Percentiles rank a stretch among this genome's conserved stretches.
These are phyloP conservation scores for Hemileccinum rubropunctum DNA, from an alignment of 768 basidiomycete genomes.

Conservation along the genomic window DNA sequence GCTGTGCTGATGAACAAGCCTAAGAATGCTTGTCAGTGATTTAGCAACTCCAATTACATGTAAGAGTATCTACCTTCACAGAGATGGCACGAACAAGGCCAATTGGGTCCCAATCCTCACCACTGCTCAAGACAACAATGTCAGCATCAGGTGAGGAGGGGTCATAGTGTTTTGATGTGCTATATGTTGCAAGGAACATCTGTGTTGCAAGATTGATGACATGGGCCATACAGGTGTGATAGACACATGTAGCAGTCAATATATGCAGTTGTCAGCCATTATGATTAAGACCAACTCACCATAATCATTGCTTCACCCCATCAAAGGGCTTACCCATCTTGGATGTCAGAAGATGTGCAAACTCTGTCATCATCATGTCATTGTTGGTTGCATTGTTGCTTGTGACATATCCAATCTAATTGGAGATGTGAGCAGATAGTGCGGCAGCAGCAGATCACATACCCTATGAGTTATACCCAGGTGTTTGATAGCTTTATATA, in stretches of 20 bases:
- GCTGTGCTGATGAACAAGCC: background rate
- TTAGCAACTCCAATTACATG: background rate
- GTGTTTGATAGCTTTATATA: too few species aligned
- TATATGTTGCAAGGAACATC: background rate
- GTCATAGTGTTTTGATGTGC: conserved; percentile 3
- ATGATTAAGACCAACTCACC: too few species aligned
- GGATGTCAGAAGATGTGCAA: too few species aligned
- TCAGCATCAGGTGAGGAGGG: too few species aligned
- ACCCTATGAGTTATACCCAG: too few species aligned
- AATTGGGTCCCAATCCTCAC: background rate
- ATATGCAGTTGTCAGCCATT: too few species aligned
- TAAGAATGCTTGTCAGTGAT: background rate
- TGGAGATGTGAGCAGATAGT: background rate
- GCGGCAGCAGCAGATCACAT: too few species aligned
- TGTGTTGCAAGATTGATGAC: conserved; percentile 1
- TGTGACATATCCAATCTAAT: conserved; percentile 35
- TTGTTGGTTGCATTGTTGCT: conserved; percentile 20
- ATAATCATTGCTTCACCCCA: background rate
- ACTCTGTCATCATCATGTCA: conserved; percentile 1
- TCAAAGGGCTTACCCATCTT: background rate
- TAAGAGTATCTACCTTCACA: conserved; percentile 2
- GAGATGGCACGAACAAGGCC: conserved; percentile 4
- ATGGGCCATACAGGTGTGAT: conserved; percentile 6
- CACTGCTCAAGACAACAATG: background rate
- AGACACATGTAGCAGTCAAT: too few species aligned